Evolutionary conservation across 164 flowering plant genomes (phyloP), one percentile per base, ranked within the genome.

Genomic region (Annona cherimola): DNA sequence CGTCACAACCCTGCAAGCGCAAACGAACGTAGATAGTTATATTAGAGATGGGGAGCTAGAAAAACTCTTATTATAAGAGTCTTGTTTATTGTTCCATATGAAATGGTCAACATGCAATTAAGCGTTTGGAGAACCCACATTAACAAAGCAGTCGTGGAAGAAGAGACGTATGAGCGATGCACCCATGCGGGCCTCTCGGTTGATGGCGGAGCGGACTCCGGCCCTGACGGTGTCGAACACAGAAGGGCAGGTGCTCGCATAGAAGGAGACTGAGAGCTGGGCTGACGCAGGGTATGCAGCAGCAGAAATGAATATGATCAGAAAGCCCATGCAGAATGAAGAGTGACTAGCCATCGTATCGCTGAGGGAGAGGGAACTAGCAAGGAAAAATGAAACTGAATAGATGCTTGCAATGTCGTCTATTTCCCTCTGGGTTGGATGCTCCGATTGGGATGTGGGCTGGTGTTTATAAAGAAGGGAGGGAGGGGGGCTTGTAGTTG

Each of bases 121-220:
- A 26, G 35, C 35, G 35, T 26, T 26, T 26, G 35, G 35, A 26
- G 3, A 42, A 61, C 45, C 67, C 45, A 67, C 78, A 66, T 45
- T 71, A 61, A 76, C 81, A 50, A 82, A 82, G 71, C 85, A 82
- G 40, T 83, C 85, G 43, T 80, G 85, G 75, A 83, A 83, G 63
- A 80, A 77, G n/a, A 83, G 74, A 7, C 83, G 85, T 11, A 83
- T 66, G 41, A 81, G 42, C 2, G 80, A 79, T 1, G 80, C 82
- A 0, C 80, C 84, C 80, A 81, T 81, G 69, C 82, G 79, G 40
- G 68, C 41, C 39, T 82, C 84, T 12, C 73, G 65, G 43, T 57
- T 50, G 45, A 81, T 68, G 3, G 80, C 71, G 1, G 76, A 66
- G 6, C 16, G 39, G 26, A 76, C 72, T 3, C 71, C 75, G 2